A percentile compares a stretch with the other conserved stretches of the same genome.
Evolutionary conservation across 352 stramenopile species (phyloP).

Genomic region (Pseudoperonospora humuli): DNA sequence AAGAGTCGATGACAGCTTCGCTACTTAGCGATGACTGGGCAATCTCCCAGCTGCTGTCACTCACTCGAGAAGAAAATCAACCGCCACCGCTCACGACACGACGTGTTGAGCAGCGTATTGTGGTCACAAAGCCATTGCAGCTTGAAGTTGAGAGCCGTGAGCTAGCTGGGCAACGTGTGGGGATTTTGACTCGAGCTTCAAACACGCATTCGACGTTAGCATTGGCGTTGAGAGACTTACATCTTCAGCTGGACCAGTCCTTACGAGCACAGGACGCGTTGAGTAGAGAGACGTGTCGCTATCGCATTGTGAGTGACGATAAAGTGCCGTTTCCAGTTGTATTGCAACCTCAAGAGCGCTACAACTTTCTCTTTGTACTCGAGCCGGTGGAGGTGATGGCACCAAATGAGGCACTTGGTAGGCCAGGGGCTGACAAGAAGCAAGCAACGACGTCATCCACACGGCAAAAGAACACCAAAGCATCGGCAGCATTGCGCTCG

Average conservation of each 20-base stretch:
- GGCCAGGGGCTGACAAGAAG: conserved; percentile 6
- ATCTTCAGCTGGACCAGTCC: conserved; percentile 55
- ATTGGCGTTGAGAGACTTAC: conserved; percentile 47
- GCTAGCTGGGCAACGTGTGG: conserved; percentile 29
- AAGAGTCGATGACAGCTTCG: neutral
- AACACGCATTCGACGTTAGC: conserved; percentile 39
- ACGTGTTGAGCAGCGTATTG: conserved; percentile 38
- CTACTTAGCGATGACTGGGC: conserved; percentile 34
- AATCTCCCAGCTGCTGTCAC: conserved; percentile 29
- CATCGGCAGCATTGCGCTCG: neutral
- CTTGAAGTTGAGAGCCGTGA: conserved; percentile 50
- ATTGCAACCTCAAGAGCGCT: conserved; percentile 43
- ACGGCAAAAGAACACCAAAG: conserved; percentile 14
- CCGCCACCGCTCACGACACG: conserved; percentile 35
- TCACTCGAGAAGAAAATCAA: conserved; percentile 40
- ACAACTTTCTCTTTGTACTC: conserved; percentile 55
- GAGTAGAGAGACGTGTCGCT: conserved; percentile 11
- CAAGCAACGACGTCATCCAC: conserved; percentile 2
- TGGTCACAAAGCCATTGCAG: conserved; percentile 46
- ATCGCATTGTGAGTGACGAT: conserved; percentile 29
- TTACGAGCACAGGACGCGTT: conserved; percentile 8
- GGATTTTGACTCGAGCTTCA: conserved; percentile 36
- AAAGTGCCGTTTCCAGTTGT: conserved; percentile 53
- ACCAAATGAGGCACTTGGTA: conserved; percentile 8
- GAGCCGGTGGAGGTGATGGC: conserved; percentile 20